Evolutionary conservation across 768 basidiomycete genomes (phyloP), one percentile per base, ranked within the genome.

Genomic region (Kondoa malvinella): DNA sequence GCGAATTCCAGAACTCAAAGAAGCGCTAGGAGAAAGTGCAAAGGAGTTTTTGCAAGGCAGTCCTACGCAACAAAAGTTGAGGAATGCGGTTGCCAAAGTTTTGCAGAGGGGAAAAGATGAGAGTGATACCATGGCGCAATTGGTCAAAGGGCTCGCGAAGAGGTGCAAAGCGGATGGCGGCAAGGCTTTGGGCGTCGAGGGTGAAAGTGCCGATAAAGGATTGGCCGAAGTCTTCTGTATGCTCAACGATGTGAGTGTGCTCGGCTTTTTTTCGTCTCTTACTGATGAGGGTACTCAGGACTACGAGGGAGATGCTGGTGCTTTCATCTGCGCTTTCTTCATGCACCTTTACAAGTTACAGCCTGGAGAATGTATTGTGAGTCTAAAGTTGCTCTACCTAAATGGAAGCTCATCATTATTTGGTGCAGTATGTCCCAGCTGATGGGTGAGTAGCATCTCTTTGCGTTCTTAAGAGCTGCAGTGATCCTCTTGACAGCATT

Each of bases 311-410:
- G 58, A 60, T 60, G 58, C 58, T 26, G 58, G 58, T 8, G 58
- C 58, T 31, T 60, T 60, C 58, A 60, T 60, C 58, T 60, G 58
- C 58, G 27, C 58, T 31, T 60, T 60, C 58, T 60, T 60, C 58
- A 60, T 60, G 58, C 4, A 60, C 25, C 58, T 60, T 8, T 60
- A 26, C 58, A 60, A 60, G 58, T 25, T 60, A 4, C n/a, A 60
- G 27, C 58, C 58, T 31, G 58, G 58, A 8, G 58, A 60, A 31
- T 60, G 58, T 25, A 60, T 60, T 60, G 40, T 50, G 21, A 50
- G 40, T 50, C 40, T 50, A 50, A n/a, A n/a, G n/a, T n/a, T n/a
- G n/a, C 40, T 21, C 21, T 50, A 50, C 21, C 40, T 21, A 8
- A 8, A 21, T 50, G 8, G 40, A 50, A 50, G 21, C 8, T 21